Percentiles rank a stretch among this genome's conserved stretches.
Evolutionary conservation across 2,329 filamentous ascomycete genomes (phyloP).

Genomic region (Ceratocystis harringtonii): DNA sequence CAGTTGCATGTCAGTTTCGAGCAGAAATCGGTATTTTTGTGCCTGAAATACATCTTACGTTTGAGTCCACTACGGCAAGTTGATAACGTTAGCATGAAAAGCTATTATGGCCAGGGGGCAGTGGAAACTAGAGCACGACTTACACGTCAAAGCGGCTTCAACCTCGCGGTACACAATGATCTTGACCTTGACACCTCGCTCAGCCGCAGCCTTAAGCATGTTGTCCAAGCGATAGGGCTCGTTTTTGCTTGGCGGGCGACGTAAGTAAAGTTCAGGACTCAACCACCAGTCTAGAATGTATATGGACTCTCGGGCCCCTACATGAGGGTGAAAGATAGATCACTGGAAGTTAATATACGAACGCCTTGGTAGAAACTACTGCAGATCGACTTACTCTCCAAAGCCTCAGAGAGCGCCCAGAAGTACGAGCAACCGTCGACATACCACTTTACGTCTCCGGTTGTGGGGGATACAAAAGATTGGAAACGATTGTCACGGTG

Average conservation of each 20-base stretch:
- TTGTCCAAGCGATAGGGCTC: slow-evolving; percentile 72
- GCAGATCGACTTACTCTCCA: slow-evolving; percentile 39
- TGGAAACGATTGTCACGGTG: slow-evolving; percentile 40
- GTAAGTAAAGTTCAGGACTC: slow-evolving; percentile 73
- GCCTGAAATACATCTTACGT: slow-evolving; percentile 22
- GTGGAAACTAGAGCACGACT: slow-evolving; percentile 29
- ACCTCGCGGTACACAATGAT: slow-evolving; percentile 91
- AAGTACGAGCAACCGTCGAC: slow-evolving; percentile 76
- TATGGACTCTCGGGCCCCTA: slow-evolving; percentile 57
- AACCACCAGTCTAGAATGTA: slow-evolving; percentile 89
- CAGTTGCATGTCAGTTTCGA: background rate
- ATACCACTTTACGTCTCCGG: slow-evolving; percentile 72
- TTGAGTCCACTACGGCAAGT: slow-evolving; percentile 25
- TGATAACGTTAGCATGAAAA: background rate
- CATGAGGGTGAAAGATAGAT: slow-evolving; percentile 12
- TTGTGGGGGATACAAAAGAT: slow-evolving; percentile 59
- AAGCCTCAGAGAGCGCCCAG: slow-evolving; percentile 65
- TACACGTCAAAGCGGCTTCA: slow-evolving; percentile 62
- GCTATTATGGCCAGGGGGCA: background rate
- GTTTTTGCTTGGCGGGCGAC: slow-evolving; percentile 66
- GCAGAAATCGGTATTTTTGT: background rate
- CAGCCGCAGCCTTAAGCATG: slow-evolving; percentile 66
- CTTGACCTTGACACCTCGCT: slow-evolving; percentile 70
- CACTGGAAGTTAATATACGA: background rate
- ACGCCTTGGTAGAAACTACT: background rate